These are phyloP conservation scores for Oryza nivara DNA, from an alignment of 176 grass and related monocot genomes.

Conservation along the genomic window DNA sequence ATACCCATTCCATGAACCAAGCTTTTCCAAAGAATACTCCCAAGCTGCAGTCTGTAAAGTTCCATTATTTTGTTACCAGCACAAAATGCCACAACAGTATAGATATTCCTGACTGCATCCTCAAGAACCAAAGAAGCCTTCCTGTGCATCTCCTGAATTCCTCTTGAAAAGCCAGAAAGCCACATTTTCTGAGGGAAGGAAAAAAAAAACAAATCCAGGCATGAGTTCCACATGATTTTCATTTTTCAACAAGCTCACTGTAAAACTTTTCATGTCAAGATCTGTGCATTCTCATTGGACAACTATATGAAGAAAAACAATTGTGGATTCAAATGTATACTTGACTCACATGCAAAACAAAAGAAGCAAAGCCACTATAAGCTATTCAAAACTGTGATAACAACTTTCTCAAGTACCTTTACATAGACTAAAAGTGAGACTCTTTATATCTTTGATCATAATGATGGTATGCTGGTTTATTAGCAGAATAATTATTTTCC, in stretches of 20 bases:
- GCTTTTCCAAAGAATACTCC: slow-evolving; percentile 80
- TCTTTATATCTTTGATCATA: background rate
- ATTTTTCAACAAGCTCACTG: slow-evolving; percentile 19
- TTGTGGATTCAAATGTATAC: background rate
- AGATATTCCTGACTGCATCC: slow-evolving; percentile 98
- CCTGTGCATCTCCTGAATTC: slow-evolving; percentile 98
- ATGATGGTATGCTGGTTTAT: background rate
- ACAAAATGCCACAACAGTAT: slow-evolving; percentile 97
- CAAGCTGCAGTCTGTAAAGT: slow-evolving; percentile 91
- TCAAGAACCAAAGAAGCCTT: slow-evolving; percentile 96
- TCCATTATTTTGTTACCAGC: slow-evolving; percentile 98
- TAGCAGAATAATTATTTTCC: background rate
- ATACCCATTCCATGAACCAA: slow-evolving; percentile 88
- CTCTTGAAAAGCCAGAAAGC: slow-evolving; percentile 96
- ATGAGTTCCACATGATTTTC: slow-evolving; percentile 16
- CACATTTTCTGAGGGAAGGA: slow-evolving; percentile 77
- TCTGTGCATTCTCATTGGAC: background rate
- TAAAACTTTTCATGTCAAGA: slow-evolving; percentile 13
- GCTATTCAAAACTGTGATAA: background rate
- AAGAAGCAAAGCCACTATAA: background rate
- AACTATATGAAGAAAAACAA: slow-evolving; percentile 17
- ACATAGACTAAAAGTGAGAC: background rate
- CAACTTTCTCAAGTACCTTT: background rate
- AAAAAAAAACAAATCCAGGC: slow-evolving; percentile 35
- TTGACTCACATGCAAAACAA: background rate